phyloP scores from a whole-genome alignment of 306 rosid genomes.

The Rosa rugosa region DNA sequence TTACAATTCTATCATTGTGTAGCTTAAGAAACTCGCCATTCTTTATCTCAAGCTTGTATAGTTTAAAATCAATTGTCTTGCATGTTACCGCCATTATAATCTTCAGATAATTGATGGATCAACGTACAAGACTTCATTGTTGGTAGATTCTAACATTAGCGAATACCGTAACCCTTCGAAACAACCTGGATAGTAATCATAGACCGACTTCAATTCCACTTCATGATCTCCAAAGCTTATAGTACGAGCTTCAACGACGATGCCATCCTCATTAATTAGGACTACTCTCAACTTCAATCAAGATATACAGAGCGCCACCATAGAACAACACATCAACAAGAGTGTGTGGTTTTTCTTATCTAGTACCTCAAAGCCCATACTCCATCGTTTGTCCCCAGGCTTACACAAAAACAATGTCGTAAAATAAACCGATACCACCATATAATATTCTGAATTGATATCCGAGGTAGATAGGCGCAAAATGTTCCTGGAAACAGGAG shows the following conservation, averaged over 20 bases:
- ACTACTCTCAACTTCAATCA: background rate
- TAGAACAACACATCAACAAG: background rate
- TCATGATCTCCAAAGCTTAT: background rate
- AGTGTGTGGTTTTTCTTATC: background rate
- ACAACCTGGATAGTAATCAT: background rate
- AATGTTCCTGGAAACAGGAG: background rate
- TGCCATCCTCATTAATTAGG: background rate
- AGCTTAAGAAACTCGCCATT: background rate
- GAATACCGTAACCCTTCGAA: background rate
- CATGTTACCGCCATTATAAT: background rate
- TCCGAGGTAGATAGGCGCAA: background rate
- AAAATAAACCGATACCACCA: background rate
- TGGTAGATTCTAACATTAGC: background rate
- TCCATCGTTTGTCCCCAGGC: background rate
- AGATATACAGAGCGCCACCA: background rate
- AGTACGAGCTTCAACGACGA: background rate
- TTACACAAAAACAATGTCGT: background rate
- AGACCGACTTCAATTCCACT: constrained; percentile 3
- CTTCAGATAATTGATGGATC: background rate
- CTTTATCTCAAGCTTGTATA: background rate
- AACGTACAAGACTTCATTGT: background rate
- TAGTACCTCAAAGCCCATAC: background rate
- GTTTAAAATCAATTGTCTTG: background rate
- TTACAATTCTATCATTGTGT: too few species aligned
- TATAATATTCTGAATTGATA: background rate